Percentiles rank a stretch among this genome's conserved stretches.
phyloP scores from a whole-genome alignment of 2,329 filamentous ascomycete genomes.

The Pseudogymnoascus sp. region DNA sequence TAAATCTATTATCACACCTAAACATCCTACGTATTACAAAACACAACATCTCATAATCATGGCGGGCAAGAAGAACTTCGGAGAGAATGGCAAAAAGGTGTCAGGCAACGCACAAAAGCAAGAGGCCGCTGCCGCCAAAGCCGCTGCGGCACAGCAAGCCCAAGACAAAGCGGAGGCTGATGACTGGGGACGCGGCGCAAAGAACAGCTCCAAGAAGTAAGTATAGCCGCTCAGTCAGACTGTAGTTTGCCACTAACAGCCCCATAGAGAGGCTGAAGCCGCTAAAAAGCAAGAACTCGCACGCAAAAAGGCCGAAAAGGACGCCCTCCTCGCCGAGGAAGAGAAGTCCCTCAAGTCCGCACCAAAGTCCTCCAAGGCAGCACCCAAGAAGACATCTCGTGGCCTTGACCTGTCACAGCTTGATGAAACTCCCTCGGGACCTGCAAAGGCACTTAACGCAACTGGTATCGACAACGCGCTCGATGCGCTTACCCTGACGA shows the following conservation, averaged over 20 bases:
- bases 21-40: neutral
- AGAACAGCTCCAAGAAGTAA: constrained; percentile 81
- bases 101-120: constrained; percentile 89
- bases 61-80: constrained; percentile 62
- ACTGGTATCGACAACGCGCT: constrained; percentile 89
- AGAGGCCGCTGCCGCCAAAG: constrained; percentile 73
- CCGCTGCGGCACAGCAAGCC: constrained; percentile 60
- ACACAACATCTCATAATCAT: constrained; percentile 36
- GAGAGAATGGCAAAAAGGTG: constrained; percentile 80
- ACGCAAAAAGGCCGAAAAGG: constrained; percentile 86
- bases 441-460: constrained; percentile 59
- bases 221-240: constrained; percentile 23
- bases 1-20: neutral
- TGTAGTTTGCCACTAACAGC: constrained; percentile 11
- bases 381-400: constrained; percentile 55
- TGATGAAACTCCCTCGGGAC: constrained; percentile 40
- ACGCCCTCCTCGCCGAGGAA: constrained; percentile 74
- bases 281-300: constrained; percentile 75
- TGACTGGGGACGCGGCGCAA: constrained; percentile 80
- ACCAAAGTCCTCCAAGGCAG: constrained; percentile 53
- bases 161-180: constrained; percentile 59
- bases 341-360: constrained; percentile 68
- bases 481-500: constrained; percentile 67
- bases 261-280: constrained; percentile 67
- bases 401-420: constrained; percentile 71